A percentile compares a stretch with the other conserved stretches of the same genome.
Conservation (phyloP, 805 yeast species). For the Helenozyma rhizophorensis region DNA sequence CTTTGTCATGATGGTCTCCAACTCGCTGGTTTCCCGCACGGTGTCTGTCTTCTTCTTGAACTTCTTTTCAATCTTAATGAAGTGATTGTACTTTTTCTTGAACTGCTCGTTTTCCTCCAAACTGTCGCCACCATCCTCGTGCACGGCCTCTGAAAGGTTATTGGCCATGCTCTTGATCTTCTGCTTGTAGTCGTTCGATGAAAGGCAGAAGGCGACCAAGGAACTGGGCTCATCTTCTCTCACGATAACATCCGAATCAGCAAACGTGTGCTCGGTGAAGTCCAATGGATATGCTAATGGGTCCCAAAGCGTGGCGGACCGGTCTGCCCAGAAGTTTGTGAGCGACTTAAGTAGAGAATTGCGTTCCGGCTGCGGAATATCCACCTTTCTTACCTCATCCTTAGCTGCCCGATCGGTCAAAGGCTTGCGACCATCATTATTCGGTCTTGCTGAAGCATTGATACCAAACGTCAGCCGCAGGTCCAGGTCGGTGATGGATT, state of each 20-base stretch:
- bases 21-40: conserved; percentile 21
- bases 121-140: conserved; percentile 14
- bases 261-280: conserved; percentile 84
- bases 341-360: conserved; percentile 77
- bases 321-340: conserved; percentile 94
- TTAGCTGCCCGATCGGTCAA: neutral
- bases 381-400: conserved; percentile 11
- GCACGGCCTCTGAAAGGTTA: conserved; percentile 8
- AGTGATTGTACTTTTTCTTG: conserved; percentile 32
- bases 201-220: conserved; percentile 85
- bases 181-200: conserved; percentile 74
- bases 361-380: conserved; percentile 52
- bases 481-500: no score
- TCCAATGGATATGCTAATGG: conserved; percentile 80
- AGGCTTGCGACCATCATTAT: neutral
- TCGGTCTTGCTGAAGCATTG: no score
- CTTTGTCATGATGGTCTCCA: conserved; percentile 72
- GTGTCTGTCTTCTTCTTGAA: conserved; percentile 29
- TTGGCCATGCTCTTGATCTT: conserved; percentile 44
- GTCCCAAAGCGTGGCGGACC: conserved; percentile 94
- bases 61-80: conserved; percentile 39
- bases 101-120: conserved; percentile 24
- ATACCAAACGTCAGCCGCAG: no score
- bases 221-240: conserved; percentile 97
- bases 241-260: conserved; percentile 88